phyloP scores from a whole-genome alignment of 176 grass and related monocot genomes.

The Carex parvula region DNA sequence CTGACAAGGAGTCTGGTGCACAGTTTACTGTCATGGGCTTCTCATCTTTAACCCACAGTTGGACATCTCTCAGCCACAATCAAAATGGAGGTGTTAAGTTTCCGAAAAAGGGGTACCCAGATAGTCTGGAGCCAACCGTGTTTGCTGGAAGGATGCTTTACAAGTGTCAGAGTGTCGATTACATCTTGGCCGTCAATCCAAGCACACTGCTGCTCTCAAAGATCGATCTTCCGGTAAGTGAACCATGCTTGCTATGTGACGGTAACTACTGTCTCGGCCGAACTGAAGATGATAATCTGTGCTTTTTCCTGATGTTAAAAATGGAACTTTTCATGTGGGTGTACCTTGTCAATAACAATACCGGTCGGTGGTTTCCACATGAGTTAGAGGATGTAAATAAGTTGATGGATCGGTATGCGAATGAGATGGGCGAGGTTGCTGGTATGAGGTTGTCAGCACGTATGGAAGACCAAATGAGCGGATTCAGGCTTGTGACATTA shows the following conservation, averaged over 20 bases:
- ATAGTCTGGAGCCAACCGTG: constrained; percentile 16
- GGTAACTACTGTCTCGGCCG: constrained; percentile 57
- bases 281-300: constrained; percentile 30
- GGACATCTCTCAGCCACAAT: neutral
- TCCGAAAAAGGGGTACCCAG: constrained; percentile 1
- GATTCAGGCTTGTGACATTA: constrained; percentile 40
- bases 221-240: constrained; percentile 26
- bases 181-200: constrained; percentile 34
- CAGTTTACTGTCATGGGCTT: constrained; percentile 19
- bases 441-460: constrained; percentile 42
- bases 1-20: neutral
- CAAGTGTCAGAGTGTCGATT: constrained; percentile 31
- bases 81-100: neutral
- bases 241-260: neutral
- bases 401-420: constrained; percentile 15
- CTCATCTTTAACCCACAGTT: neutral
- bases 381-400: constrained; percentile 11
- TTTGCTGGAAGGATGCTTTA: constrained; percentile 38
- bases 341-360: neutral
- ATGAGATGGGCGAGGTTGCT: constrained; percentile 24
- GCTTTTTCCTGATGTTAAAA: constrained; percentile 42
- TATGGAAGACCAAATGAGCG: constrained; percentile 38
- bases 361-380: constrained; percentile 27
- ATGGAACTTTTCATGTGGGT: constrained; percentile 7
- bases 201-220: constrained; percentile 28